Percentiles rank a stretch among this genome's conserved stretches.
These are phyloP conservation scores for Syzygium malaccense DNA, from an alignment of 441 rosid species.

Conservation along the genomic window DNA sequence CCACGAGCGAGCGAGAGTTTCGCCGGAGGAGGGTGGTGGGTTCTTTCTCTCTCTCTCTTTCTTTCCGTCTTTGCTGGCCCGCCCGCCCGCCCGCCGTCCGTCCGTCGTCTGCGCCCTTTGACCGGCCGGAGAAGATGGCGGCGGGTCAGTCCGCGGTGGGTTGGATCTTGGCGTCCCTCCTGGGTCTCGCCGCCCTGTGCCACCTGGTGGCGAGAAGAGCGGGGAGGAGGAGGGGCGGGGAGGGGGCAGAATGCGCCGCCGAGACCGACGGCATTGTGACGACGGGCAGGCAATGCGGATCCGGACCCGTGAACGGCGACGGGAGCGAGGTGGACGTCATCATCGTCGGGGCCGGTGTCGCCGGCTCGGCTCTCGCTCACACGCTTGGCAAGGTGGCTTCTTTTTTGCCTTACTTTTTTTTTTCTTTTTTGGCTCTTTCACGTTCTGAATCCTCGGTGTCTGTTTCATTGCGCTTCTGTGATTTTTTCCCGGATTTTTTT, in stretches of 20 bases:
- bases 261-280: neutral
- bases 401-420: neutral
- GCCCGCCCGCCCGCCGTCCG: neutral
- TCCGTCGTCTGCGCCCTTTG: neutral
- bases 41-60: neutral
- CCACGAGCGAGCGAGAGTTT: neutral
- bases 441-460: neutral
- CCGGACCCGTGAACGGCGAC: neutral
- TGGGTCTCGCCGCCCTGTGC: neutral
- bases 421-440: neutral
- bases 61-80: neutral
- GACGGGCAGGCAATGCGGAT: neutral
- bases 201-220: neutral
- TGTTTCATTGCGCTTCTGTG: neutral
- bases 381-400: neutral
- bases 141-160: neutral
- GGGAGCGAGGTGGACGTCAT: neutral
- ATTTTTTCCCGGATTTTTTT: neutral
- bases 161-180: neutral
- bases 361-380: constrained; percentile 7
- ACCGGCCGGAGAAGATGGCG: neutral
- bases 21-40: neutral
- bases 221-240: neutral
- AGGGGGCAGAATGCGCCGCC: neutral
- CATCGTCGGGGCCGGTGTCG: constrained; percentile 8